Conservation (phyloP, 192 early-diverging fungal genomes). For the Oehlia diaphana region DNA sequence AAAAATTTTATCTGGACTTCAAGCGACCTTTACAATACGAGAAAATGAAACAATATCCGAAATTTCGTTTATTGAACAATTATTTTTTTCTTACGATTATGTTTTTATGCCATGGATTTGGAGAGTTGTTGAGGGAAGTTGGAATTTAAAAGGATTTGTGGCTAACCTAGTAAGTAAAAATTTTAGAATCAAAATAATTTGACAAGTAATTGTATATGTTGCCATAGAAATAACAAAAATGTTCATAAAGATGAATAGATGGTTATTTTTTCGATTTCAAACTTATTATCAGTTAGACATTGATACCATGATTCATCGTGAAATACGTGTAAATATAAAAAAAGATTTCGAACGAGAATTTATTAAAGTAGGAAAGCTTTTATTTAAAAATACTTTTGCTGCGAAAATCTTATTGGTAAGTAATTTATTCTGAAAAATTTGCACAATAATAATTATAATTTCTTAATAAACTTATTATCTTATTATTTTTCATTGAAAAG, state of each 20-base stretch:
- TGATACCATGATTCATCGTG: background rate
- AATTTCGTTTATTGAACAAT: background rate
- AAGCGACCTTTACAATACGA: background rate
- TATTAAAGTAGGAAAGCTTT: background rate
- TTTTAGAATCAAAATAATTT: too few relatives aligned
- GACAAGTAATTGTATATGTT: too few relatives aligned
- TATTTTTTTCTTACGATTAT: slow-evolving; percentile 2
- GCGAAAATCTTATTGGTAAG: slow-evolving; percentile 10
- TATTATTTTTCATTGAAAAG: background rate
- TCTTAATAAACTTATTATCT: background rate
- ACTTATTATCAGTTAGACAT: background rate
- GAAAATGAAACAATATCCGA: background rate
- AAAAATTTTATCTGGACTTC: slow-evolving; percentile 6
- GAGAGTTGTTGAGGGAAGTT: slow-evolving; percentile 5
- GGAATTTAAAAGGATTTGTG: slow-evolving; percentile 23
- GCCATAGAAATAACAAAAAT: background rate
- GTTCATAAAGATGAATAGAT: slow-evolving; percentile 10
- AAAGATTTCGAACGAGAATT: background rate
- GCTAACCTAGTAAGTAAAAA: slow-evolving; percentile 1
- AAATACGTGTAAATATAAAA: background rate
- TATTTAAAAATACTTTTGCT: slow-evolving; percentile 12
- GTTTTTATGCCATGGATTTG: slow-evolving; percentile 25
- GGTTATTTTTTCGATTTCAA: slow-evolving; percentile 14
- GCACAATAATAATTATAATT: background rate
- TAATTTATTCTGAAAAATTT: background rate